Evolutionary conservation across 192 early-diverging fungal species (phyloP).

Genomic region (Podila verticillata): DNA sequence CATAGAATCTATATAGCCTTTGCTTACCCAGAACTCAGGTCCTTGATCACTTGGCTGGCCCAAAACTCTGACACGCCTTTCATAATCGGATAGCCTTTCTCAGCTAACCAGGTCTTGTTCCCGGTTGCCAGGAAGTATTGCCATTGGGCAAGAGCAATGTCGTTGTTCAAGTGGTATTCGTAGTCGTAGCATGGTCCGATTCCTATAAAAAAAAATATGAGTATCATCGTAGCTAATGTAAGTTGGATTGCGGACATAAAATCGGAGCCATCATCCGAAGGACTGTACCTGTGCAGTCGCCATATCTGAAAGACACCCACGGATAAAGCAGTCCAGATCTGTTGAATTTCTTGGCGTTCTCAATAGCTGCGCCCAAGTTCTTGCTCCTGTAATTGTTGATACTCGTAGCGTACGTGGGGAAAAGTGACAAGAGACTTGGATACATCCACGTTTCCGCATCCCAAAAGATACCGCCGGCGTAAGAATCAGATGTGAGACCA

Average conservation of each 20-base stretch:
- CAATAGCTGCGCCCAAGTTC: slow-evolving; percentile 32
- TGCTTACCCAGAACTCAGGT: slow-evolving; percentile 35
- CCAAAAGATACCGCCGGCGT: slow-evolving; percentile 52
- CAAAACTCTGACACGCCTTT: slow-evolving; percentile 47
- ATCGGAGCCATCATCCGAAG: neutral
- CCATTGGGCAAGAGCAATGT: slow-evolving; percentile 51
- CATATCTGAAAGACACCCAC: slow-evolving; percentile 44
- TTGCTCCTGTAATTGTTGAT: slow-evolving; percentile 53
- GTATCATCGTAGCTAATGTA: neutral
- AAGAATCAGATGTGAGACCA: slow-evolving; percentile 48
- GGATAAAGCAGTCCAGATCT: slow-evolving; percentile 40
- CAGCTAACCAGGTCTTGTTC: slow-evolving; percentile 42
- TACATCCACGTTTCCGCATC: slow-evolving; percentile 54
- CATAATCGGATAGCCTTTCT: slow-evolving; percentile 51
- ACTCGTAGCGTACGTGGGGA: slow-evolving; percentile 47
- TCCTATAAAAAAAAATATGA: slow-evolving; percentile 14
- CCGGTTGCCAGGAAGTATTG: slow-evolving; percentile 39
- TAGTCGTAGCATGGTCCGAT: slow-evolving; percentile 53
- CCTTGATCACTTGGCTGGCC: slow-evolving; percentile 43
- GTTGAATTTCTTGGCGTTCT: slow-evolving; percentile 41
- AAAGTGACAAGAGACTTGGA: slow-evolving; percentile 41
- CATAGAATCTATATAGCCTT: neutral
- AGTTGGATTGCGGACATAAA: neutral
- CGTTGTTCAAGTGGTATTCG: slow-evolving; percentile 52
- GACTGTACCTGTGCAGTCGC: slow-evolving; percentile 41